phyloP scores from a whole-genome alignment of 306 rosid species.

The Coriaria nepalensis region DNA sequence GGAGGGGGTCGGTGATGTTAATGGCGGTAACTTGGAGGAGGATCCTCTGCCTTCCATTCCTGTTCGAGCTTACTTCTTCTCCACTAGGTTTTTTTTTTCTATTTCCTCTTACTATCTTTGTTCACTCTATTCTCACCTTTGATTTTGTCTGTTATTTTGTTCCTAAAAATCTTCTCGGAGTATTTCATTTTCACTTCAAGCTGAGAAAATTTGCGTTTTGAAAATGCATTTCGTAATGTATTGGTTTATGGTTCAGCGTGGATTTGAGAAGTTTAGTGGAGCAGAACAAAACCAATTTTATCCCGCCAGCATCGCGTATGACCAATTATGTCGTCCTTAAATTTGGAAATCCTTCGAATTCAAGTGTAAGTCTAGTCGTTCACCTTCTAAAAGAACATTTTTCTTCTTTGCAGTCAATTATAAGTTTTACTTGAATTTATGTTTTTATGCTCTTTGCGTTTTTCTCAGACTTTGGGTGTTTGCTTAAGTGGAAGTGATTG shows the following conservation, averaged over 20 bases:
- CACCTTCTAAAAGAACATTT: too few species aligned
- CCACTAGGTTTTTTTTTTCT: constrained; percentile 45
- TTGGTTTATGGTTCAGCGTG: constrained; percentile 40
- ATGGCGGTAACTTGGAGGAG: constrained; percentile 26
- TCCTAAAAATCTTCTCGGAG: neutral
- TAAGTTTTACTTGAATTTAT: too few species aligned
- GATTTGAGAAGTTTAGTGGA: constrained; percentile 88
- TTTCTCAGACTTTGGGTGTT: constrained; percentile 50
- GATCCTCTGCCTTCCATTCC: constrained; percentile 48
- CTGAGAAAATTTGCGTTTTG: neutral
- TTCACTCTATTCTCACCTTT: neutral
- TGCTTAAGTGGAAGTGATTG: constrained; percentile 62
- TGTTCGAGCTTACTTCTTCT: constrained; percentile 75
- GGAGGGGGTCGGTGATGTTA: constrained; percentile 27
- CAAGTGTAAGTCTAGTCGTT: constrained; percentile 30
- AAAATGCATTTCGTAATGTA: neutral
- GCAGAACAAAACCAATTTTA: constrained; percentile 70
- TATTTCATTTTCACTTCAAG: neutral
- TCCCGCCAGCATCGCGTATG: constrained; percentile 79
- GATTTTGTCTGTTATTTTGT: too few species aligned
- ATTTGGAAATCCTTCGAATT: constrained; percentile 52
- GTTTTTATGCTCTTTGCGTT: neutral
- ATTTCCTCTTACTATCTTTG: neutral
- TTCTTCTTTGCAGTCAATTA: neutral
- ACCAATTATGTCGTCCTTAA: constrained; percentile 78